A percentile compares a stretch with the other conserved stretches of the same genome.
Conservation (phyloP, 352 stramenopile species). For the Globisporangium canariense region DNA sequence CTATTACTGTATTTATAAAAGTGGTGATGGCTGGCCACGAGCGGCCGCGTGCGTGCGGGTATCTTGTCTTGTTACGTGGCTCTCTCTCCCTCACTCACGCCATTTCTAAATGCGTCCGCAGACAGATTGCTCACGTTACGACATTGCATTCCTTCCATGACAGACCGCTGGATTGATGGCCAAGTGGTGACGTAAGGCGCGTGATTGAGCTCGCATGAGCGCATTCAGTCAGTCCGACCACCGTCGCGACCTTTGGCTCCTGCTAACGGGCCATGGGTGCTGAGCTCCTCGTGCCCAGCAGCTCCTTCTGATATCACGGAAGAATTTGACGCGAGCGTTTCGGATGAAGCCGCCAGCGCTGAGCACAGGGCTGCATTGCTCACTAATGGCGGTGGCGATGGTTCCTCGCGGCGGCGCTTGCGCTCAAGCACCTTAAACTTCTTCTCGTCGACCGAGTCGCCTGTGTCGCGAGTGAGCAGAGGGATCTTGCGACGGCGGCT, state of each 20-base stretch:
- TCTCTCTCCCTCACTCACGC: not conserved
- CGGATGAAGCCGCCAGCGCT: no score
- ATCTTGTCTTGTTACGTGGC: not conserved
- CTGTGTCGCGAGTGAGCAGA: conserved; percentile 64
- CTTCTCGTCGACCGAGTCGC: conserved; percentile 76
- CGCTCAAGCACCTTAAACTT: conserved; percentile 70
- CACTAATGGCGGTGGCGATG: not conserved
- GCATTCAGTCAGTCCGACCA: not conserved
- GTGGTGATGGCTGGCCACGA: not conserved
- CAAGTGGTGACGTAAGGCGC: not conserved
- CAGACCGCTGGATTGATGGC: not conserved
- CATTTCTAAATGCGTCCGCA: no score
- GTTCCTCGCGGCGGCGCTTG: conserved; percentile 54
- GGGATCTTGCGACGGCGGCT: conserved; percentile 60
- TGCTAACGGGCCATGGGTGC: not conserved
- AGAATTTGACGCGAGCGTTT: not conserved
- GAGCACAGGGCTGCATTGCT: not conserved
- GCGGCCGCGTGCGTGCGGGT: not conserved
- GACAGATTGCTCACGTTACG: not conserved
- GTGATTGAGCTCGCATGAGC: not conserved
- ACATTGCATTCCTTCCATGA: not conserved
- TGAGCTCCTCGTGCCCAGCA: not conserved
- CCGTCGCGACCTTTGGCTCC: not conserved
- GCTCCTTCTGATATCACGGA: not conserved
- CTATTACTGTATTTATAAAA: not conserved